These are phyloP conservation scores for Aspergillus hortae DNA, from an alignment of 2,329 filamentous ascomycete species.

Conservation along the genomic window DNA sequence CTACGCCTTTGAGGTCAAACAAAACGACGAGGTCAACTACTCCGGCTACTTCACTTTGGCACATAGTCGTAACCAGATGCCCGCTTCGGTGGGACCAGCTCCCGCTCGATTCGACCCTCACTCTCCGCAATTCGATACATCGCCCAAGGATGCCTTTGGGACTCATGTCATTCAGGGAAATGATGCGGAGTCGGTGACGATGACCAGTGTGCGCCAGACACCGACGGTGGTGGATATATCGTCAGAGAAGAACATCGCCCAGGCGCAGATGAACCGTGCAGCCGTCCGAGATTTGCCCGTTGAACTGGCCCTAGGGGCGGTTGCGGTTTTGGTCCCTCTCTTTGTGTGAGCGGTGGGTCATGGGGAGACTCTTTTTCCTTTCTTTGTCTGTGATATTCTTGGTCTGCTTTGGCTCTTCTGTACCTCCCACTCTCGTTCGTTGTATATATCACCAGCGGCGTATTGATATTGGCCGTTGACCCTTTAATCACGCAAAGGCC, in stretches of 20 bases:
- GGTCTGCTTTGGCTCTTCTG: too few relatives aligned
- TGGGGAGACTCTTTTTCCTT: too few relatives aligned
- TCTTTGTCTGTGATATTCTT: too few relatives aligned
- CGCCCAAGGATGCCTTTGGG: constrained; percentile 9
- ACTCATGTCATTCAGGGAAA: constrained; percentile 15
- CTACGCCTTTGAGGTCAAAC: constrained; percentile 59
- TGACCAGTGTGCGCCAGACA: constrained; percentile 1
- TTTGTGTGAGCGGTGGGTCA: neutral
- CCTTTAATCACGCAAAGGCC: too few relatives aligned
- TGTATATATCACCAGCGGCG: too few relatives aligned
- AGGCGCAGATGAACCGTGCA: neutral
- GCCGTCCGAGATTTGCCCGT: neutral
- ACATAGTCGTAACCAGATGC: constrained; percentile 26
- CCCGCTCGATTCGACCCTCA: constrained; percentile 1
- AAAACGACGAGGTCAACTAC: constrained; percentile 54
- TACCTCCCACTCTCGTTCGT: too few relatives aligned
- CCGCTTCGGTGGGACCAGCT: constrained; percentile 6
- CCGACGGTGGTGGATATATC: neutral
- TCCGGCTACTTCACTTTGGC: constrained; percentile 48
- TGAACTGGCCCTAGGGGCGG: neutral
- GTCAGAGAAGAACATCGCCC: neutral
- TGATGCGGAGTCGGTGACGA: constrained; percentile 16
- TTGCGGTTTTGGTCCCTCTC: neutral
- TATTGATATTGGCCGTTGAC: too few relatives aligned
- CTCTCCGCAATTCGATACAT: constrained; percentile 11